A percentile compares a stretch with the other conserved stretches of the same genome.
Conservation (phyloP, 164 flowering plant genomes). For the Chloranthus sessilifolius region DNA sequence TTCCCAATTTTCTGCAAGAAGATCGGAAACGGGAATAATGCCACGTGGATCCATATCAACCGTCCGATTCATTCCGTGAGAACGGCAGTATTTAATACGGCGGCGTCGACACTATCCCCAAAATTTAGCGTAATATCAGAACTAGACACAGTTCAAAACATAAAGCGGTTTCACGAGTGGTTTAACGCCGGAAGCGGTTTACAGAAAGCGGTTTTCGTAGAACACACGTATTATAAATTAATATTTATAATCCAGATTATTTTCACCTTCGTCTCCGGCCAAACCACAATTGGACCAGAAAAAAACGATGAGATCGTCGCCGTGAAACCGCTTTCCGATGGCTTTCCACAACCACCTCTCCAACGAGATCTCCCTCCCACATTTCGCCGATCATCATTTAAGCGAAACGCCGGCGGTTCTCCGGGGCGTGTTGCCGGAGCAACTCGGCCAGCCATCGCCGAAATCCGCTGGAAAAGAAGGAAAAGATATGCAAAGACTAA, state of each 20-base stretch:
- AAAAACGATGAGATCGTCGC: neutral
- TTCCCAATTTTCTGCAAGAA: neutral
- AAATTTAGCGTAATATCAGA: constrained; percentile 11
- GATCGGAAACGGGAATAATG: neutral
- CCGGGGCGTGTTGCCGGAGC: constrained; percentile 12
- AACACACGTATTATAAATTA: too few species aligned
- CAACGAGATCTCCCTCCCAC: constrained; percentile 41
- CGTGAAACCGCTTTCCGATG: constrained; percentile 16
- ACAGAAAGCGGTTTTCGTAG: too few species aligned
- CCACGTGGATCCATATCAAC: neutral
- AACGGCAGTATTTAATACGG: constrained; percentile 11
- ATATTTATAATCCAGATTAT: too few species aligned
- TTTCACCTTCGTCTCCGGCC: too few species aligned
- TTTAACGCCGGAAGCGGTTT: neutral
- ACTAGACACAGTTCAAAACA: neutral
- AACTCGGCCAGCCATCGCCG: neutral
- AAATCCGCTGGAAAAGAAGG: constrained; percentile 15
- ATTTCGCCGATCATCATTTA: constrained; percentile 32
- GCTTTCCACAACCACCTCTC: constrained; percentile 35
- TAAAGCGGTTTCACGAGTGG: constrained; percentile 8
- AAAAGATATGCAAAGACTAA: constrained; percentile 10
- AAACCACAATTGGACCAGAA: neutral
- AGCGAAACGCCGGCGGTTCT: constrained; percentile 14
- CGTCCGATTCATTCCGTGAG: constrained; percentile 1
- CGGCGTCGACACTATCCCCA: constrained; percentile 16